phyloP scores from a whole-genome alignment of 768 basidiomycete genomes.

The Guyanaporus albipodus region DNA sequence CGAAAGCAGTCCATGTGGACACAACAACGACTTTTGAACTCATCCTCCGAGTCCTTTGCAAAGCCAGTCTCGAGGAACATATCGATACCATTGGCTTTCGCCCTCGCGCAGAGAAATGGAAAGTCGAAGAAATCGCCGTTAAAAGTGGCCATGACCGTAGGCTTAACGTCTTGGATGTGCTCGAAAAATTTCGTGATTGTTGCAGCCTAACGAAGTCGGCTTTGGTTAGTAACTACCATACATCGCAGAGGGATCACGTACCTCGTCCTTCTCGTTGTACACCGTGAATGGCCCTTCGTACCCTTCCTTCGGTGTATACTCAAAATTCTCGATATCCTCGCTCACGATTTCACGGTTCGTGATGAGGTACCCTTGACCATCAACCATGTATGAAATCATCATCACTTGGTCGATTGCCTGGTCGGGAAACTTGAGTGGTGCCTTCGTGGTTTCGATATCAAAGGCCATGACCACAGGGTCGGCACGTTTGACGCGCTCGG shows the following conservation, averaged over 20 bases:
- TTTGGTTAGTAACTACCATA: background rate
- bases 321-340: slow-evolving; percentile 97
- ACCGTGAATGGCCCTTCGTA: slow-evolving; percentile 95
- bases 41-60: slow-evolving; percentile 84
- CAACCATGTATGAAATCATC: slow-evolving; percentile 99
- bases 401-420: slow-evolving; percentile 95
- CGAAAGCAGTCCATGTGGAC: slow-evolving; percentile 99
- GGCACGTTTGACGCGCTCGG: slow-evolving; percentile 92
- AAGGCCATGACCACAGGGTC: slow-evolving; percentile 99
- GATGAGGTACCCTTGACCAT: slow-evolving; percentile 96
- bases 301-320: slow-evolving; percentile 97
- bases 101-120: slow-evolving; percentile 86
- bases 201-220: slow-evolving; percentile 53
- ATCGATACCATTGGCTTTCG: slow-evolving; percentile 87
- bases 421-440: slow-evolving; percentile 99
- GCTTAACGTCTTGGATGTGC: slow-evolving; percentile 89
- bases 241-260: slow-evolving; percentile 27
- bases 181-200: slow-evolving; percentile 86
- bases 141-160: slow-evolving; percentile 96
- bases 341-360: slow-evolving; percentile 96
- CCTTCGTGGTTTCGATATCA: slow-evolving; percentile 98
- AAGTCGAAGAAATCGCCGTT: slow-evolving; percentile 99
- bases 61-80: slow-evolving; percentile 97
- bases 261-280: slow-evolving; percentile 94
- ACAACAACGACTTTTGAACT: slow-evolving; percentile 89